Base-by-base conservation (phyloP, 2,329 filamentous ascomycete genomes). In the Xylaria sp. region DNA sequence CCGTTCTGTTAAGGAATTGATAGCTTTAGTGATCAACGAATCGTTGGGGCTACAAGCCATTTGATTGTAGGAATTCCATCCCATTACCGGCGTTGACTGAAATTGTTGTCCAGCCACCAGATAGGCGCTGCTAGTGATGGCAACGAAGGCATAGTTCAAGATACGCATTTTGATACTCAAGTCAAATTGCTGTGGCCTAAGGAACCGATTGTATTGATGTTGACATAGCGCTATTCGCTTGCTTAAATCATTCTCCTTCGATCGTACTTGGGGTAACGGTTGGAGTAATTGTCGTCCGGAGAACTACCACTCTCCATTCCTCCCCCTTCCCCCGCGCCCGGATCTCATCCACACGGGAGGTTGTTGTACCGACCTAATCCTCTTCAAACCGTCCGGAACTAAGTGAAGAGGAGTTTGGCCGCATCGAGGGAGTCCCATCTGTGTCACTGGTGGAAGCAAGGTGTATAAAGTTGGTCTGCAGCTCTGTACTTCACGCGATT, bases 21-120 rank as follows among this genome's bases (percentile, higher is more conserved):
- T 66, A 15, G 67, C 63, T 25, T 46, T 46, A 0, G 51, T 69
- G 10, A 69, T 69, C 23, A 7, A 9, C 25, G 58, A 18, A 0
- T 63, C 63, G 23, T 32, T 58, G 37, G 63, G 63, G 20, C 67
- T 66, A 41, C 67, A 69, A 6, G 63, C 67, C 57, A 69, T 32
- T 28, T 69, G 67, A 39, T 69, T 69, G 37, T 69, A 69, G 13
- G 67, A 69, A 23, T 69, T 69, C 63, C 58, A 69, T 2, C 67
- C 67, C 63, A 69, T 63, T 12, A 69, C 67, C 23, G 67, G 67
- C 37, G 67, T 69, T 48, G 57, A 62, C 52, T 69, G 67, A 41
- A 69, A 69, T 39, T 23, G 18, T 13, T 69, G 66, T 56, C 41
- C 58, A 20, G 15, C 37, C 12, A 37, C 63, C 52, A 66, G 37